Percentiles rank a stretch among this genome's conserved stretches.
Conservation (phyloP, 2,329 filamentous ascomycete species). For the Paecilomyces dactylethromorphus region DNA sequence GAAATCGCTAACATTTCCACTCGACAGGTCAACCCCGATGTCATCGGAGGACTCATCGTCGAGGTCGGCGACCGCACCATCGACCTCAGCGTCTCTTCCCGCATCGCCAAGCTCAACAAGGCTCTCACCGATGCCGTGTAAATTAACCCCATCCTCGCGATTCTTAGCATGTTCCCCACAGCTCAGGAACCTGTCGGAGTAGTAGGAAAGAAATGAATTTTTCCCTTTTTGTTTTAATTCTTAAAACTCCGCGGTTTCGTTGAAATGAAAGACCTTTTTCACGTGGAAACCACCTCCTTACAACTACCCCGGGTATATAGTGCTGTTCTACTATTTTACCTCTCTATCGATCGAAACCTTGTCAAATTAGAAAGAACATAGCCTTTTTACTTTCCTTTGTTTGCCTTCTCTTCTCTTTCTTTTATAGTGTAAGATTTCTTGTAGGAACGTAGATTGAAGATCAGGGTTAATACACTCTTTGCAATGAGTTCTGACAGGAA, state of each 20-base stretch:
- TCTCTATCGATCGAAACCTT: not conserved
- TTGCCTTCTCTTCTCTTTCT: not conserved
- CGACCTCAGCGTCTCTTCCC: slow-evolving; percentile 61
- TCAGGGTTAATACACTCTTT: too few relatives aligned
- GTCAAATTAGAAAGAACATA: not conserved
- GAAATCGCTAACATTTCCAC: slow-evolving; percentile 3
- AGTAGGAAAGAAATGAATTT: not conserved
- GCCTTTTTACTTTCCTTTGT: not conserved
- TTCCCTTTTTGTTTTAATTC: not conserved
- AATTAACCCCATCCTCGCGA: slow-evolving; percentile 37
- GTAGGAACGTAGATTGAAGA: not conserved
- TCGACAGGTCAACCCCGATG: slow-evolving; percentile 79
- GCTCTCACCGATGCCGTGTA: slow-evolving; percentile 94
- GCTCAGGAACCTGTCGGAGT: not conserved
- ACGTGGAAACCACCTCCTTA: not conserved
- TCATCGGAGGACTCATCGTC: slow-evolving; percentile 86
- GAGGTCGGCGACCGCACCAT: slow-evolving; percentile 13
- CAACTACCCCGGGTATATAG: not conserved
- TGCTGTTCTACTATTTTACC: not conserved
- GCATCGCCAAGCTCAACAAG: slow-evolving; percentile 99
- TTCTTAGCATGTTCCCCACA: not conserved
- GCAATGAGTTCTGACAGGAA: too few relatives aligned
- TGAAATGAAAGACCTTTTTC: not conserved
- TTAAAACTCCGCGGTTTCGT: not conserved
- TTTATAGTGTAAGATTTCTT: not conserved